Evolutionary conservation across 202 grass and related monocot species (phyloP), one percentile per base, ranked within the genome.

Genomic region (Hordeum pubiflorum): DNA sequence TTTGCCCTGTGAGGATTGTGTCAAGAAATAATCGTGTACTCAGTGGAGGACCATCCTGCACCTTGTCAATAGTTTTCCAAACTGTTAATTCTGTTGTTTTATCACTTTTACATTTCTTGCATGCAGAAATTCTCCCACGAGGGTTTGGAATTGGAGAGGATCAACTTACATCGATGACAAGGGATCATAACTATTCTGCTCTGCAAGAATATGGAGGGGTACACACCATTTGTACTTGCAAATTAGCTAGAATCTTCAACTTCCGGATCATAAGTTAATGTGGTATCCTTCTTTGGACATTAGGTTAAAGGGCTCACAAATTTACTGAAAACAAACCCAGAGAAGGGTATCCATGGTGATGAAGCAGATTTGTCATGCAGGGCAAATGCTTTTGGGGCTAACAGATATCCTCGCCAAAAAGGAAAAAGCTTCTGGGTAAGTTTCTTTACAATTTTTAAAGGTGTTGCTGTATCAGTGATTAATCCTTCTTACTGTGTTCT

Each of bases 391-490:
- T 95, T 95, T 89, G 90, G 92, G 38, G 41, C 89, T 41, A 99
- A 99, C 79, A 99, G 90, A 88, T 99, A 99, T 83, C 92, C 96
- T 91, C 90, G 77, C 18, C 93, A 89, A 75, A 90, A 91, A 87
- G 92, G 96, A 83, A 93, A 86, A 81, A 89, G 80, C 73, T 99
- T 99, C 83, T 89, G 77, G 92, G 96, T 86, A 88, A 76, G 74
- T 82, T 85, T 69, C 10, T 32, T 79, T 63, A 37, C 33, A 10
- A 21, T 24, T 17, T 73, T 82, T 9, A 54, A 55, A 24, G 12
- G 7, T 89, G 37, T 46, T 79, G 10, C 17, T 21, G 59, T 63
- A 79, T 46, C 11, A 62, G 36, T 39, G 34, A 23, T 37, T 72
- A 63, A 79, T 73, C 17, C 54, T 79, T 56, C 36, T 26, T 59